Evolutionary conservation across 805 yeast genomes (phyloP), one percentile per base, ranked within the genome.

Genomic region (Metschnikowia sp.): DNA sequence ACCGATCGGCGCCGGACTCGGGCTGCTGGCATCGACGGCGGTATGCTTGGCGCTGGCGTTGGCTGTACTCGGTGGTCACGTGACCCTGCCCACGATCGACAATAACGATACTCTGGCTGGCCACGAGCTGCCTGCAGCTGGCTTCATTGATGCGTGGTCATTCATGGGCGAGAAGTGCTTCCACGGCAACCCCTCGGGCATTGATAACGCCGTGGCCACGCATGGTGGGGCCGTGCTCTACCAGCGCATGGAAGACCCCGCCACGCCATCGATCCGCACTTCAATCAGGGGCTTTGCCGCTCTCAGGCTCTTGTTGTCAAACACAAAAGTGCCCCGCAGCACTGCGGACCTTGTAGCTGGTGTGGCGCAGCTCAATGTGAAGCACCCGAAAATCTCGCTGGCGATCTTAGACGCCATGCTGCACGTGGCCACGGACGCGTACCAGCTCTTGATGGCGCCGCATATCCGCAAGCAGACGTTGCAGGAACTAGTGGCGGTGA

Each of bases 1-100:
- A 42, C 99, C 99, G 1, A 85, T 92, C 41, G 97, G 99, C 35
- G 97, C 99, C 0, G 99, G 99, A 0, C 75, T 94, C 40, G 99
- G 99, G 0, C 88, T 96, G 1, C 87, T 96, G 39, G 98, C 98
- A 0, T 83, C 96, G 2, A 79, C 88, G 13, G 81, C 95, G 1
- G 98, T 94, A 3, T 84, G 94, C 59, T 62, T 94, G 33, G 78
- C 96, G 0, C 72, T 92, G 12, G 95, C 94, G 0, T 71, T 92
- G 61, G 69, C 83, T 3, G 66, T 79, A 32, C 61, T 84, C 19
- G 86, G 88, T 0, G 79, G 78, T 3, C 82, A 78, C 52, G 69
- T 86, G 13, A 42, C 54, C 3, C 55, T 59, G 2, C 79, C 85
- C 3, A 32, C 62, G 0, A 39, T 69, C 19, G 61, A 56, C 3